Base-by-base conservation (phyloP, 306 rosid species). In the Clitoria ternatea region DNA sequence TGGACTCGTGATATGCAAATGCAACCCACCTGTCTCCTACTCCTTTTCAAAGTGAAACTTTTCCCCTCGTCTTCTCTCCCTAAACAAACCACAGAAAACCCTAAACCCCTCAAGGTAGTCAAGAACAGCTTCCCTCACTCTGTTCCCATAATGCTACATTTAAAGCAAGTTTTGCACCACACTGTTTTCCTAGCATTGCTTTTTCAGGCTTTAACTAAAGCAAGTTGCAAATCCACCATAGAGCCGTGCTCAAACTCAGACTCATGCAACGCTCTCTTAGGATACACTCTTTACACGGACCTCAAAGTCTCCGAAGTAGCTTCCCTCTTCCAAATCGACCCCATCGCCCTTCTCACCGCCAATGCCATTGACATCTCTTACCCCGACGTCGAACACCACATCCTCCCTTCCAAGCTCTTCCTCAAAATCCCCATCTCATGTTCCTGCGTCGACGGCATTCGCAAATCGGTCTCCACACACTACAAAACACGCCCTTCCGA, bases 161-260 rank as follows among this genome's bases (percentile, higher is more conserved):
- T 4, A 14, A 60, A 35, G 30, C 47, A 33, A 9, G 18, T 61
- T 11, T 5, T 49, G 44, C 64, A 35, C 0, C 2, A 0, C 22
- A 49, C 4, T 3, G 2, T 73, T 0, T n/a, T 80, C 43, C 23
- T 70, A 43, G 54, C 70, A n/a, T 22, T 81, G 9, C 36, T 84
- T 27, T 37, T 74, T 2, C 65, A 73, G 1, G 70, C 65, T 17
- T 18, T 79, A 5, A 15, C 22, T 66, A 81, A 75, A 54, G 86
- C 62, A 9, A 13, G 82, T 77, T 82, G 84, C 0, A 95, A 95
- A 78, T 95, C 99, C 43, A 95, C 97, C 6, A 95, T 95, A 39
- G 99, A 95, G 80, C 97, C 99, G n/a, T 95, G 99, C 72, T 70
- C 96, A 0, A 95, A 87, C 96, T 80, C 90, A 1, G 92, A 95